phyloP scores from a whole-genome alignment of 768 basidiomycete genomes.

The Agrocybe pediades region DNA sequence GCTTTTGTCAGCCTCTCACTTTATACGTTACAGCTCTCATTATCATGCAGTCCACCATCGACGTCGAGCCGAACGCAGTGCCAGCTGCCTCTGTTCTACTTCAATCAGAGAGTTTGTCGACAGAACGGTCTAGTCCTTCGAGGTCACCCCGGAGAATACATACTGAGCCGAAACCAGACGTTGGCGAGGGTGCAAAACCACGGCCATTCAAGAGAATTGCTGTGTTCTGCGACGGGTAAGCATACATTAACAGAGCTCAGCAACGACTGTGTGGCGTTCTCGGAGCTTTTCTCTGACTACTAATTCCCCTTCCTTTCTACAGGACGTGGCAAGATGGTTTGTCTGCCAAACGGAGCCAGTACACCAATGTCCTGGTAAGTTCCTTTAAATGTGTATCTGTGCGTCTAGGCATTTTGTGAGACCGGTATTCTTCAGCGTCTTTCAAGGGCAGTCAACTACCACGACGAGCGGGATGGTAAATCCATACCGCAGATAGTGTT shows the following conservation, averaged over 20 bases:
- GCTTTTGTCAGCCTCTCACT: not conserved
- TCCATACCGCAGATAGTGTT: slow-evolving; percentile 64
- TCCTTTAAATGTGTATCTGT: not conserved
- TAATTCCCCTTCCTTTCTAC: not conserved
- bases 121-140: slow-evolving; percentile 18
- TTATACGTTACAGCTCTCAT: not conserved
- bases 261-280: not conserved
- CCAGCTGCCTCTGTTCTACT: slow-evolving; percentile 13
- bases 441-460: slow-evolving; percentile 50
- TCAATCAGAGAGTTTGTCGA: not conserved
- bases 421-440: slow-evolving; percentile 41
- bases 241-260: too few relatives aligned
- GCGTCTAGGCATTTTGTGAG: not conserved
- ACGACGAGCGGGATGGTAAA: slow-evolving; percentile 42
- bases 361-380: slow-evolving; percentile 59
- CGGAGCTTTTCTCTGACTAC: not conserved
- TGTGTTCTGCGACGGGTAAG: slow-evolving; percentile 77
- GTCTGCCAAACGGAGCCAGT: slow-evolving; percentile 42
- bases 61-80: not conserved
- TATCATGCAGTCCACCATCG: not conserved
- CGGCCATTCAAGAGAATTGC: slow-evolving; percentile 59
- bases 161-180: slow-evolving; percentile 30
- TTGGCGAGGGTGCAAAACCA: slow-evolving; percentile 13
- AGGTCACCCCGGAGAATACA: slow-evolving; percentile 33
- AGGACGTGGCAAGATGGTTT: slow-evolving; percentile 79